Conservation (phyloP, 768 basidiomycete genomes). For the Mycena sanguinolenta region DNA sequence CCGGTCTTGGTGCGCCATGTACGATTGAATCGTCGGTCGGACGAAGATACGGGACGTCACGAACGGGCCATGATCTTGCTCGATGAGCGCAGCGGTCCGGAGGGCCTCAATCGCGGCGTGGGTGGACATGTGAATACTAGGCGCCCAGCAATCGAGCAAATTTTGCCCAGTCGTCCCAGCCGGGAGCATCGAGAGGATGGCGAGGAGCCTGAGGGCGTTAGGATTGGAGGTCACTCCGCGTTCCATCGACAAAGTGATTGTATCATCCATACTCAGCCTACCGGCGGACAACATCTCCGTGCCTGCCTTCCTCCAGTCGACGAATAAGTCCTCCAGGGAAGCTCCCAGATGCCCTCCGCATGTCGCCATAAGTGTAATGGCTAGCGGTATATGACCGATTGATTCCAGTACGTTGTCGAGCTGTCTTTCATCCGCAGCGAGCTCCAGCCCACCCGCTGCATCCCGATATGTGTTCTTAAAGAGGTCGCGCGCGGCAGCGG, state of each 20-base stretch:
- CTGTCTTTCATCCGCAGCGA: neutral
- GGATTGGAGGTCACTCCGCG: constrained; percentile 36
- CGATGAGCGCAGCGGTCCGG: constrained; percentile 13
- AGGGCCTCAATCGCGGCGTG: constrained; percentile 23
- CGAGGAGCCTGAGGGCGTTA: constrained; percentile 38
- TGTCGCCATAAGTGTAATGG: constrained; percentile 50
- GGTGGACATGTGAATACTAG: neutral
- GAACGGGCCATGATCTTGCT: constrained; percentile 5
- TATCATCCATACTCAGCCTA: constrained; percentile 4
- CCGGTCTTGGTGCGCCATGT: constrained; percentile 31
- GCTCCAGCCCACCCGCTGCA: constrained; percentile 28
- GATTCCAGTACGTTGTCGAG: constrained; percentile 17
- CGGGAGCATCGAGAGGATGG: constrained; percentile 43
- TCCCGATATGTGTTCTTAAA: constrained; percentile 2
- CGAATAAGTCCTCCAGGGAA: neutral
- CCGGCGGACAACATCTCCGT: constrained; percentile 24
- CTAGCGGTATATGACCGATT: constrained; percentile 49
- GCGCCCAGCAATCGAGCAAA: constrained; percentile 31
- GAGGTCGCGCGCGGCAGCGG: no score
- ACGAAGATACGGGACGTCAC: constrained; percentile 28
- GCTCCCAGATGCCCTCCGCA: constrained; percentile 17
- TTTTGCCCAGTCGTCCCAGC: constrained; percentile 36
- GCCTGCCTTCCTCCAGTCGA: constrained; percentile 4
- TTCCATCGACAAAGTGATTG: constrained; percentile 21
- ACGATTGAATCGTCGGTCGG: constrained; percentile 39